Evolutionary conservation across 768 basidiomycete genomes (phyloP).

Genomic region (Pleurotus platypus): DNA sequence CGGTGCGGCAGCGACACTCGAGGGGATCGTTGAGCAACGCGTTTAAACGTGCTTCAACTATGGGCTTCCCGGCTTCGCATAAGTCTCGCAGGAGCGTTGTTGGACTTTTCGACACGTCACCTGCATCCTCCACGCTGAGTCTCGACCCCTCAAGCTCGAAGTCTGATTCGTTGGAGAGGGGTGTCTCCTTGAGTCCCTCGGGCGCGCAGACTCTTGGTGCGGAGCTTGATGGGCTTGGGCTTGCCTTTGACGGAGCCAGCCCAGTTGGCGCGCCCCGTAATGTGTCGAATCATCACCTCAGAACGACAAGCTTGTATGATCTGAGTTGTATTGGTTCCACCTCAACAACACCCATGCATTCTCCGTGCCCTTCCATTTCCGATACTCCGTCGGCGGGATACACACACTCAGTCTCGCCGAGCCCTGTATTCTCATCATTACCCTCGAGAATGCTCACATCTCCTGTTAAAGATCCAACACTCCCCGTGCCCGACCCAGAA

Average conservation of each 20-base stretch:
- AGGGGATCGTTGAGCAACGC: slow-evolving; percentile 1
- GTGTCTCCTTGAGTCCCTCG: neutral
- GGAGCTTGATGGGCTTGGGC: neutral
- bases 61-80: neutral
- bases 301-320: slow-evolving; percentile 54
- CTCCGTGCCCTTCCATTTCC: slow-evolving; percentile 19
- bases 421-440: slow-evolving; percentile 32
- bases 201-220: neutral
- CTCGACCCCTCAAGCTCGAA: slow-evolving; percentile 13
- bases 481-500: neutral
- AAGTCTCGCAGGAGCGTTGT: slow-evolving; percentile 53
- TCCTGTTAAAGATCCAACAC: neutral
- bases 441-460: neutral
- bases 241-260: slow-evolving; percentile 9
- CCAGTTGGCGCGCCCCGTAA: slow-evolving; percentile 32
- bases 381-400: slow-evolving; percentile 14
- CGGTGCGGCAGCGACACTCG: neutral
- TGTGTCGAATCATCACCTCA: slow-evolving; percentile 39
- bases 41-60: slow-evolving; percentile 8
- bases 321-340: slow-evolving; percentile 31
- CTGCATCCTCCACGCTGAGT: slow-evolving; percentile 31
- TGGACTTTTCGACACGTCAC: slow-evolving; percentile 54
- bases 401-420: slow-evolving; percentile 6
- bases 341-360: slow-evolving; percentile 39
- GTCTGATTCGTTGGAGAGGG: neutral